Base-by-base conservation (phyloP, 352 stramenopile species). In the Pythium brassicae region DNA sequence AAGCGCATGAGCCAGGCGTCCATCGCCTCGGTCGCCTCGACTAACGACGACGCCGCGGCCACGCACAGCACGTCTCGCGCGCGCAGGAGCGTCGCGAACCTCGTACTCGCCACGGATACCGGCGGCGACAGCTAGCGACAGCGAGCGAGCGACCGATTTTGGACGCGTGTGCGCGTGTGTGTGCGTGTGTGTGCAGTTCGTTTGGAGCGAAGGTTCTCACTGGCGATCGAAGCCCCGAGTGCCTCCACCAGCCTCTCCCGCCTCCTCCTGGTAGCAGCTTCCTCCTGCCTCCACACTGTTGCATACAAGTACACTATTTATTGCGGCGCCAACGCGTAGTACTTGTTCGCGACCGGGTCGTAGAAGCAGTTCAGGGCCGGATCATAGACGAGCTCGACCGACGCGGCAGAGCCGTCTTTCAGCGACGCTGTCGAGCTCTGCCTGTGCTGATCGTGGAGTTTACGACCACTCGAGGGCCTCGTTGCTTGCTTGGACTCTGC, bases 301-400 rank as follows among this genome's bases (percentile, higher is more conserved):
- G 32, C 14, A 37, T 37, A 37, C n/a, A n/a, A n/a, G n/a, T n/a
- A 20, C 53, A 20, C n/a, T 72, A 69, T 61, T 76, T 89, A 83
- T 67, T 61, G 35, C 15, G 22, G 62, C 37, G 71, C 69, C 56
- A 87, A 59, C n/a, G 81, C 66, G 56, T 96, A 94, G 66, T 96
- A 94, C 68, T 94, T 94, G 52, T 91, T 89, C 37, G 64, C 70
- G 20, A 88, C 59, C 0, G 83, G 83, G 57, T 94, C 86, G 51
- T 83, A 88, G 68, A 94, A 96, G 56, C 86, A 96, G 19, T 82
- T 71, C 63, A 94, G 50, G 35, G 91, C 72, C 29, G 86, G 81
- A 34, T 96, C 84, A 53, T 92, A 96, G 32, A 96, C 68, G 44
- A 96, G 61, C 50, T 96, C 86, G 52, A 94, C 50, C 49, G 62